A percentile compares a stretch with the other conserved stretches of the same genome.
Evolutionary conservation across 2,329 filamentous ascomycete species (phyloP).

Genomic region (Fusarium sp.): DNA sequence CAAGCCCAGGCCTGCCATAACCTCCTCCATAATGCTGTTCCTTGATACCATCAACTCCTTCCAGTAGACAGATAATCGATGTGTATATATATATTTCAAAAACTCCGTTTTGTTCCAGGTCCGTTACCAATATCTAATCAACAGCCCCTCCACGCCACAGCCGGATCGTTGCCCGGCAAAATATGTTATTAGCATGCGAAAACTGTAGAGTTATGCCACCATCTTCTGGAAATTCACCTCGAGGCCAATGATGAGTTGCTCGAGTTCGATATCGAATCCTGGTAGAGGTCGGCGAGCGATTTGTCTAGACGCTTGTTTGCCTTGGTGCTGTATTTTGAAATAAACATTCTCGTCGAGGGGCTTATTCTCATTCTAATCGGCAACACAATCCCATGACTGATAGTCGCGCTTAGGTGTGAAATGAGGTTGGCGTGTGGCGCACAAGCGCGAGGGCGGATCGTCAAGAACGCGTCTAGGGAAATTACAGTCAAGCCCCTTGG

Average conservation of each 20-base stretch:
- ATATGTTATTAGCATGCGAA: slow-evolving; percentile 10
- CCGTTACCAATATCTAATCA: slow-evolving; percentile 4
- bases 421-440: slow-evolving; percentile 27
- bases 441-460: slow-evolving; percentile 26
- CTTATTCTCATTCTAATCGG: slow-evolving; percentile 7
- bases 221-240: slow-evolving; percentile 15
- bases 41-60: slow-evolving; percentile 8
- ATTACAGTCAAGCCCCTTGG: slow-evolving; percentile 22
- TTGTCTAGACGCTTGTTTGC: background rate
- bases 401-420: slow-evolving; percentile 5
- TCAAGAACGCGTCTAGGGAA: slow-evolving; percentile 26
- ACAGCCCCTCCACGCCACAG: background rate
- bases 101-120: slow-evolving; percentile 25
- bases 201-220: slow-evolving; percentile 1
- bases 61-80: slow-evolving; percentile 7
- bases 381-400: background rate
- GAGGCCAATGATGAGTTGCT: slow-evolving; percentile 1
- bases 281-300: background rate
- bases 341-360: background rate
- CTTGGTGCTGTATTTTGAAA: slow-evolving; percentile 24
- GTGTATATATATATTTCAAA: background rate
- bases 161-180: background rate
- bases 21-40: slow-evolving; percentile 9
- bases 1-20: slow-evolving; percentile 3
- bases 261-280: slow-evolving; percentile 15